phyloP scores from a whole-genome alignment of 495 filamentous ascomycete species.

The Glarea lozoyensis region DNA sequence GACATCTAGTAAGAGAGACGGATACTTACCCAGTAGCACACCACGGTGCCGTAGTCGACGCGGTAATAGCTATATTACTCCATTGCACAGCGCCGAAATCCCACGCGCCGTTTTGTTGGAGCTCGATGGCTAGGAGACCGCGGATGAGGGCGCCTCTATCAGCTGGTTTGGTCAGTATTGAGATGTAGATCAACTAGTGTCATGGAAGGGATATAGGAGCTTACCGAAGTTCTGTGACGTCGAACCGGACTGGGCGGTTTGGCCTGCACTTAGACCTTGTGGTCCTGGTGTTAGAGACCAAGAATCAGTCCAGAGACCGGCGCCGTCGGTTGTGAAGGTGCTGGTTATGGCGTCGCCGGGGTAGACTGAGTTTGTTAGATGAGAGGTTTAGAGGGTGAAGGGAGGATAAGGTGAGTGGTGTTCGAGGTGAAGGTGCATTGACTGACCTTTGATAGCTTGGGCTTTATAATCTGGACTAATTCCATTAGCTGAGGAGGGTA shows the following conservation, averaged over 20 bases:
- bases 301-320: conserved; percentile 8
- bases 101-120: neutral
- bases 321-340: conserved; percentile 2
- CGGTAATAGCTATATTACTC: neutral
- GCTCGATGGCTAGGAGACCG: neutral
- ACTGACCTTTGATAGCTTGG: conserved; percentile 3
- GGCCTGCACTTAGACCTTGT: neutral
- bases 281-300: conserved; percentile 10
- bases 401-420: too few relatives aligned
- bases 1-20: neutral
- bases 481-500: neutral
- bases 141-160: too few relatives aligned
- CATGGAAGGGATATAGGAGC: conserved; percentile 1
- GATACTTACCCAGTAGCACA: neutral
- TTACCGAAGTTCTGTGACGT: conserved; percentile 3
- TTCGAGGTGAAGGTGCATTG: too few relatives aligned
- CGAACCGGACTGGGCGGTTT: conserved; percentile 1
- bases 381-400: too few relatives aligned
- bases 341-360: conserved; percentile 13
- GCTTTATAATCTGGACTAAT: conserved; percentile 10
- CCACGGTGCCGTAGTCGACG: neutral
- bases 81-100: neutral
- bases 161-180: neutral
- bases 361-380: conserved; percentile 9
- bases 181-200: too few relatives aligned